Conservation (phyloP, 148 eudicot species). For the Dianthus caryophyllus region DNA sequence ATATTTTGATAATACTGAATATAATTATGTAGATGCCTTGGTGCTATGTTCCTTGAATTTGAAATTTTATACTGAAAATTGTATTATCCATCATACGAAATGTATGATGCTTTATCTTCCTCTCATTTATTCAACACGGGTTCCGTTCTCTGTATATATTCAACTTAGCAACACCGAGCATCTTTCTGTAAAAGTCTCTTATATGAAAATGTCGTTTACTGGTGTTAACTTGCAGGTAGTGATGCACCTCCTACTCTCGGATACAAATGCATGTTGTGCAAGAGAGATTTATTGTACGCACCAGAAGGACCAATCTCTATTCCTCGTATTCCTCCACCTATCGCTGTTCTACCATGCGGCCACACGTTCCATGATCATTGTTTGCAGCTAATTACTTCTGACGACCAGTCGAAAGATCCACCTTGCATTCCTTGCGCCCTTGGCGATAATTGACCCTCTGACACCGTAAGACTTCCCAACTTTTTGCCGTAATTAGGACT, state of each 20-base stretch:
- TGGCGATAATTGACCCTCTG: slow-evolving; percentile 33
- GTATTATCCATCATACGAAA: too few relatives aligned
- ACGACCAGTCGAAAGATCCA: slow-evolving; percentile 45
- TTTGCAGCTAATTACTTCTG: slow-evolving; percentile 52
- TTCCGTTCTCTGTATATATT: not conserved
- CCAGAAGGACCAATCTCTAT: slow-evolving; percentile 48
- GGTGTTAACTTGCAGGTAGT: slow-evolving; percentile 29
- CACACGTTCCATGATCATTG: slow-evolving; percentile 68
- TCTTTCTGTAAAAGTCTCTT: not conserved
- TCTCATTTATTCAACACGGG: not conserved
- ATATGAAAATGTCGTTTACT: not conserved
- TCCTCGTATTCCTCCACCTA: slow-evolving; percentile 41
- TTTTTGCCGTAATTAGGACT: slow-evolving; percentile 9
- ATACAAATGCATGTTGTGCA: slow-evolving; percentile 53
- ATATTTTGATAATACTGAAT: not conserved
- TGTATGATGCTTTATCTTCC: too few relatives aligned
- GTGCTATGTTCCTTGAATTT: too few relatives aligned
- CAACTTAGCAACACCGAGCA: not conserved
- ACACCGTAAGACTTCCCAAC: not conserved
- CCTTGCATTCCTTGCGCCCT: slow-evolving; percentile 81
- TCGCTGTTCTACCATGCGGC: slow-evolving; percentile 60
- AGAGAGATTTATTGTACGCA: slow-evolving; percentile 57
- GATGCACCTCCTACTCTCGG: slow-evolving; percentile 34
- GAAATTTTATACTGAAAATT: too few relatives aligned
- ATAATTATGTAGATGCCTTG: not conserved